Evolutionary conservation across 306 rosid species (phyloP), one percentile per base, ranked within the genome.

Genomic region (Albizia julibrissin): DNA sequence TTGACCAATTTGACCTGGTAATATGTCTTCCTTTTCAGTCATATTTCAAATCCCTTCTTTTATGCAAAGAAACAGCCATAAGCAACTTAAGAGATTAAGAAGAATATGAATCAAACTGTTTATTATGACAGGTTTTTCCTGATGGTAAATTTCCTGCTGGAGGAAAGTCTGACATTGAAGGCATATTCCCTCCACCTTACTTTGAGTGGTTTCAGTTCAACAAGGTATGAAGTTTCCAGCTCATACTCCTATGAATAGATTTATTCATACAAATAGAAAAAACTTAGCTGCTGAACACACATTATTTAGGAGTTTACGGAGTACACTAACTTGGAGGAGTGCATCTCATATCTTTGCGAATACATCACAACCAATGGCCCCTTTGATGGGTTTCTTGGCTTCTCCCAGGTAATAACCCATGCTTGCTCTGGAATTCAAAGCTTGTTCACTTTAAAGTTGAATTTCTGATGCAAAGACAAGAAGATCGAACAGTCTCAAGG

Each of bases 131-230:
- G 98, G 97, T 78, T 18, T 94, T 92, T 75, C 97, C 87, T 43
- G 85, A 94, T 46, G 98, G 97, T 2, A 82, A 83, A 69, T 94
- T 81, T 84, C 93, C 97, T 0, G 97, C 98, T 0, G 90, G 90
- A 84, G 98, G 98, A 72, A 94, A 94, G 74, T 94, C 97, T 62
- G 97, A 94, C 52, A 91, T 92, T 10, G 97, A 94, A 84, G 91
- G 95, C 81, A 76, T 92, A 75, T 94, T 88, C 84, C 97, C 94
- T 72, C 95, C 97, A 49, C 97, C 98, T 31, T 92, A 90, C 74
- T 92, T 78, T 67, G 98, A 94, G 89, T 92, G 98, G 98, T 94
- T 92, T 83, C 98, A 94, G 82, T 94, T 88, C 16, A 69, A 87
- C 83, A 88, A 90, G 97, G 97, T 91, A 86, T 1, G 16, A 61